Evolutionary conservation across 495 filamentous ascomycete species (phyloP).

Genomic region (Cairneyella variabilis): DNA sequence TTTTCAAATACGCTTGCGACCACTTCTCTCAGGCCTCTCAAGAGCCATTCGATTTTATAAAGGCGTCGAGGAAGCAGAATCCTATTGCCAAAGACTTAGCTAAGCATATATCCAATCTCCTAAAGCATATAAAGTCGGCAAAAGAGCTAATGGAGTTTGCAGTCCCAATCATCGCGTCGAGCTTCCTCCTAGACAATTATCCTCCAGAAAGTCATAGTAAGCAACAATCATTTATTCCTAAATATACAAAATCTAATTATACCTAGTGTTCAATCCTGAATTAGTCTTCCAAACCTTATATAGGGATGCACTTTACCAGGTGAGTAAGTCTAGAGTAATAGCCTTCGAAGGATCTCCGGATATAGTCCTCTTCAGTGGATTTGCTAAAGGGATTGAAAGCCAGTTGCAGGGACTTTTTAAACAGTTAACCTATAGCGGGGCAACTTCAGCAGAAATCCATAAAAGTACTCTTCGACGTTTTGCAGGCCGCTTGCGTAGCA

Average conservation of each 20-base stretch:
- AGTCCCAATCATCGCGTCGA: conserved; percentile 21
- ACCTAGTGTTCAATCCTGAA: conserved; percentile 14
- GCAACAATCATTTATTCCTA: conserved; percentile 1
- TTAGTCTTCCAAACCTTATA: conserved; percentile 21
- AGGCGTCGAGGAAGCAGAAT: conserved; percentile 16
- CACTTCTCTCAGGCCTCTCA: conserved; percentile 16
- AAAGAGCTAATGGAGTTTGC: conserved; percentile 18
- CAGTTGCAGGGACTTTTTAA: not conserved
- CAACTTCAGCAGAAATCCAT: conserved; percentile 1
- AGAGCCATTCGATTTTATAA: conserved; percentile 26
- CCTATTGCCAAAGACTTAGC: conserved; percentile 14
- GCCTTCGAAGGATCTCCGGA: not conserved
- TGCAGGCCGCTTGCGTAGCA: not conserved
- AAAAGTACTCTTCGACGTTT: not conserved
- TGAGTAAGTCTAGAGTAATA: not conserved
- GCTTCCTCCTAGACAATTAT: conserved; percentile 16
- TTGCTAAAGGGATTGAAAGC: not conserved
- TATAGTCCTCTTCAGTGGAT: not conserved
- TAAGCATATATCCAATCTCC: conserved; percentile 17
- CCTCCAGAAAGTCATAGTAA: conserved; percentile 17
- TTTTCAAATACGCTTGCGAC: conserved; percentile 19
- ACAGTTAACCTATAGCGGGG: not conserved
- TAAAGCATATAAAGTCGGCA: conserved; percentile 11
- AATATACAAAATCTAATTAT: not conserved
- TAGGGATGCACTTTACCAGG: conserved; percentile 2